Base-by-base conservation (phyloP, 371 early-diverging fungal genomes). In the Zopfochytrium polystomum region DNA sequence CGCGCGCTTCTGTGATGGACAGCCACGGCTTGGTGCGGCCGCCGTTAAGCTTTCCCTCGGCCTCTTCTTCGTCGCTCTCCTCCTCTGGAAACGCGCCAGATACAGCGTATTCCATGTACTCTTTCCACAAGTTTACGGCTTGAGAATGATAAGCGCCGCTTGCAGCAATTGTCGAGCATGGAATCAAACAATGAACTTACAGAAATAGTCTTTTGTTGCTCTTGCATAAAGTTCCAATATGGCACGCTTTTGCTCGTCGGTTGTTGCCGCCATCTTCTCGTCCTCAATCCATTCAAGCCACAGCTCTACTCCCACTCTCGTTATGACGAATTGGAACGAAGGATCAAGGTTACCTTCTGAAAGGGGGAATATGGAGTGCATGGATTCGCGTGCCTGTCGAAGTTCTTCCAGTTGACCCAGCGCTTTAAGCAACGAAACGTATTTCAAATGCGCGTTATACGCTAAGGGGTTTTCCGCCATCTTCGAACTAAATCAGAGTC, bases 241-340 rank as follows among this genome's bases (percentile, higher is more conserved):
- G n/a, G 60, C 70, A 32, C 32, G 34, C 32, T 80, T 75, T 9
- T 71, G 72, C 55, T 76, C 75, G 23, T 60, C 64, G 1, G 68
- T 68, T 18, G 64, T 49, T 1, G 69, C 74, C 26, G 20, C 34
- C 25, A 34, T 18, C 22, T 35, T 76, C 15, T 80, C 76, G 51
- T 85, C 86, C 7, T 82, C 65, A 58, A 86, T 77, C 88, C 88
- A 87, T 52, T 82, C 83, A 23, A 83, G 51, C 86, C 86, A 87
- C 62, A 87, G 47, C 6, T 63, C 87, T 86, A 55, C 11, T 11
- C 23, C 7, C 6, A 15, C 13, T 50, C 23, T 27, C 20, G 25
- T 9, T 20, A 25, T 22, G 26, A 15, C 48, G 15, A 6, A 31
- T 32, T 3, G 31, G 7, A 32, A 11, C 4, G 15, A 9, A 53